Conservation (phyloP, 2,329 filamentous ascomycete genomes). For the Fusarium subtropicale region DNA sequence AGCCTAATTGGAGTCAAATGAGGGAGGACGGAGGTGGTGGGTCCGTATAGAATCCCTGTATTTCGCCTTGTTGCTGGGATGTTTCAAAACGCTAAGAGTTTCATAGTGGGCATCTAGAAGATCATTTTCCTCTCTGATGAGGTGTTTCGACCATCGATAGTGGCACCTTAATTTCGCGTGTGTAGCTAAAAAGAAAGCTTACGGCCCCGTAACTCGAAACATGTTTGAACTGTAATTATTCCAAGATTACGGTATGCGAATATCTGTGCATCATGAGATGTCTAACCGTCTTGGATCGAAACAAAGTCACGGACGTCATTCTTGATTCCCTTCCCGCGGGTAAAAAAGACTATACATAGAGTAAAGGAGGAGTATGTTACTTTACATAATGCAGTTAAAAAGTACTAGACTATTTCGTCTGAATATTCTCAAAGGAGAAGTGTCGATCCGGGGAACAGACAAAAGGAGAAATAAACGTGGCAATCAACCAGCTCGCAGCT, state of each 20-base stretch:
- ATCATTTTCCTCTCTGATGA: constrained; percentile 16
- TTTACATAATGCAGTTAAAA: not conserved
- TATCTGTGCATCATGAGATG: not conserved
- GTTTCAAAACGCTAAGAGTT: constrained; percentile 29
- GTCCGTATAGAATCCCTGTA: constrained; percentile 13
- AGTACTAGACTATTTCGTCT: not conserved
- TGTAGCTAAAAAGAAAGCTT: not conserved
- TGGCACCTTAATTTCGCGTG: constrained; percentile 16
- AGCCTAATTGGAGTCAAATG: constrained; percentile 10
- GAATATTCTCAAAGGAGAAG: not conserved
- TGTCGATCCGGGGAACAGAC: not conserved
- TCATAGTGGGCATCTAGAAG: constrained; percentile 2
- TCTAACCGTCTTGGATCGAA: not conserved
- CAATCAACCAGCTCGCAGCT: not conserved
- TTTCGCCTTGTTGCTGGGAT: constrained; percentile 4
- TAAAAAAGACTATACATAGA: not conserved
- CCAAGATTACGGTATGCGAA: not conserved
- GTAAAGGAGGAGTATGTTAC: not conserved
- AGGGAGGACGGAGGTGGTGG: constrained; percentile 18
- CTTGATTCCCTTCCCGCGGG: not conserved
- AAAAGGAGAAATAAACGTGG: not conserved
- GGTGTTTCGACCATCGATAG: not conserved
- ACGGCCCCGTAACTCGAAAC: not conserved
- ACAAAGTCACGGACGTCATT: not conserved
- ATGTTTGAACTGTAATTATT: constrained; percentile 3